These are phyloP conservation scores for Citrullus mucosospermus DNA, from an alignment of 306 rosid genomes.

Conservation along the genomic window DNA sequence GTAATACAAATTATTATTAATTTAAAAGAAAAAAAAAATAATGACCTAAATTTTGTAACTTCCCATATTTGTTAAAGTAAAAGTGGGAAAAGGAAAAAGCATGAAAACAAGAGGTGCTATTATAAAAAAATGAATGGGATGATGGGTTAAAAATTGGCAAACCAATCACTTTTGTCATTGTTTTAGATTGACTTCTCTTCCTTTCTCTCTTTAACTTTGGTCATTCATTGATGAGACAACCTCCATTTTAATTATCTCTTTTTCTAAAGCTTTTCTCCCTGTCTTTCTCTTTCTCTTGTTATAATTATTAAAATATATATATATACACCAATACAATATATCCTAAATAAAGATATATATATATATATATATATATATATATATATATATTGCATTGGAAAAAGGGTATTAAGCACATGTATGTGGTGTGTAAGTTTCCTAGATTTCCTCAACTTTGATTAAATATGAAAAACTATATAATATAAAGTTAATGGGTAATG, in stretches of 20 bases:
- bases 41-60: too few species aligned
- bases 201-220: background rate
- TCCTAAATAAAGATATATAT: background rate
- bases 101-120: too few species aligned
- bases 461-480: background rate
- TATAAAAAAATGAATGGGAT: too few species aligned
- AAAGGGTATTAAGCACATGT: background rate
- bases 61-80: too few species aligned
- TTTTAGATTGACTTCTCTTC: background rate
- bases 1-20: too few species aligned
- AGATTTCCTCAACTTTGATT: background rate
- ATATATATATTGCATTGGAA: background rate
- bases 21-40: too few species aligned
- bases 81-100: too few species aligned
- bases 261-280: background rate
- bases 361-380: background rate
- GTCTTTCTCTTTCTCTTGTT: background rate
- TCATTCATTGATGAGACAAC: background rate
- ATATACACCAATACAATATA: background rate
- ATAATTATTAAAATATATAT: too few species aligned
- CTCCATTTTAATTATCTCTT: background rate
- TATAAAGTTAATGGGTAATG: background rate
- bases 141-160: background rate
- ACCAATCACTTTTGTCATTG: background rate
- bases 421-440: background rate